Evolutionary conservation across 202 grass and related monocot genomes (phyloP).

Genomic region (Cymbopogon flexuosus): DNA sequence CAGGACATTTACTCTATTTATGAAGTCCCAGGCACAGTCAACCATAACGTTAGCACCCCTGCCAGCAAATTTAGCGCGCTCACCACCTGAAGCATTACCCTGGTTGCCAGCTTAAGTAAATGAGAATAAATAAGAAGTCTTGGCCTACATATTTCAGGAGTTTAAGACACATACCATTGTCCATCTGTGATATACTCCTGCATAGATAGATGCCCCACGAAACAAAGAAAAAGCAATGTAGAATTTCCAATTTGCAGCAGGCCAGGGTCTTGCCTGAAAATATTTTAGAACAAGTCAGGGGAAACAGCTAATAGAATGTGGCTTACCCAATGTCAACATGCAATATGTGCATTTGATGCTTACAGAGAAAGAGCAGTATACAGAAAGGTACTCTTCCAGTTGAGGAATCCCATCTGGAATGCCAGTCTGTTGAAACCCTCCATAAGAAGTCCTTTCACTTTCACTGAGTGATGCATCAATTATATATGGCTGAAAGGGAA

Average conservation of each 20-base stretch:
- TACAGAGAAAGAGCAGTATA: conserved; percentile 78
- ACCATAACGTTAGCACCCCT: conserved; percentile 54
- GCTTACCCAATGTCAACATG: not conserved
- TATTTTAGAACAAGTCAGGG: conserved; percentile 13
- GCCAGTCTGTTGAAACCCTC: conserved; percentile 63
- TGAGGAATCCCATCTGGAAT: conserved; percentile 88
- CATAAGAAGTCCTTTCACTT: conserved; percentile 32
- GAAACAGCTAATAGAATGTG: conserved; percentile 9
- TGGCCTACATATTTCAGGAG: conserved; percentile 24
- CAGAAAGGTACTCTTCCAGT: conserved; percentile 77
- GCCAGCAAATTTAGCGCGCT: conserved; percentile 61
- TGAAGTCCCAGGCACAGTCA: conserved; percentile 68
- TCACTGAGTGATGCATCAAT: conserved; percentile 36
- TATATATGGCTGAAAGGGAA: conserved; percentile 58
- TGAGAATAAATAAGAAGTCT: conserved; percentile 27
- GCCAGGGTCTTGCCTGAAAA: conserved; percentile 73
- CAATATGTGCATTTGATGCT: conserved; percentile 18
- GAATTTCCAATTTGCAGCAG: conserved; percentile 83
- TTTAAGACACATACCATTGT: conserved; percentile 57
- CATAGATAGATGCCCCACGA: conserved; percentile 80
- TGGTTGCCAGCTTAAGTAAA: conserved; percentile 45
- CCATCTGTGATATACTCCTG: conserved; percentile 96
- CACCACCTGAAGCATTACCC: conserved; percentile 98
- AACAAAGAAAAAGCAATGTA: conserved; percentile 91
- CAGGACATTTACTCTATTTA: conserved; percentile 62